Evolutionary conservation across 768 basidiomycete genomes (phyloP).

Genomic region (Plicaturopsis crispa): DNA sequence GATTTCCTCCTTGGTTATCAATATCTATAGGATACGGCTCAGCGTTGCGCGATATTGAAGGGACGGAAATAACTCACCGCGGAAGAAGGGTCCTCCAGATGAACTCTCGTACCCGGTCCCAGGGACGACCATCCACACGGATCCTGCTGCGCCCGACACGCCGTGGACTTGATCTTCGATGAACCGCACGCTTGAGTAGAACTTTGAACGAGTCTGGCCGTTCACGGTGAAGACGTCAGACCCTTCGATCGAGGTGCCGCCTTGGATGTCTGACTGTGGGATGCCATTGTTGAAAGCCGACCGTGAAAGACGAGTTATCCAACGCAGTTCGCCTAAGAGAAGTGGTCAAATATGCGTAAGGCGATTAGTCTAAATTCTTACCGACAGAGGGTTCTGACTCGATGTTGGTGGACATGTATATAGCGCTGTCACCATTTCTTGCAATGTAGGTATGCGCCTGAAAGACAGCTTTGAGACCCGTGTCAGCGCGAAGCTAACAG

Average conservation of each 20-base stretch:
- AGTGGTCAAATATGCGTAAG: too few species aligned
- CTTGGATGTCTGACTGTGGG: slow-evolving; percentile 18
- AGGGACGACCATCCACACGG: slow-evolving; percentile 24
- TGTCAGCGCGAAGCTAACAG: too few species aligned
- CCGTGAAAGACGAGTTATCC: slow-evolving; percentile 24
- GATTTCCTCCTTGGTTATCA: slow-evolving; percentile 26
- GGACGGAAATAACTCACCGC: too few species aligned
- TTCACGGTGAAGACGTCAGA: slow-evolving; percentile 24
- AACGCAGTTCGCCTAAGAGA: slow-evolving; percentile 31
- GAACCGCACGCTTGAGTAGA: slow-evolving; percentile 27
- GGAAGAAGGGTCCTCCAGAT: slow-evolving; percentile 25
- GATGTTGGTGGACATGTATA: too few species aligned
- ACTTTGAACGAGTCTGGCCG: slow-evolving; percentile 25
- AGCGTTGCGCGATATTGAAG: too few species aligned
- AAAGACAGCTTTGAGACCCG: too few species aligned
- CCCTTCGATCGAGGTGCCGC: slow-evolving; percentile 29
- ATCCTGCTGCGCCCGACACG: slow-evolving; percentile 23
- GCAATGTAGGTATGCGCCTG: too few species aligned
- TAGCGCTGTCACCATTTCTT: too few species aligned
- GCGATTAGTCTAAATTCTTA: too few species aligned
- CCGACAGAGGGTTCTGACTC: too few species aligned
- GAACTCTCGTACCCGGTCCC: slow-evolving; percentile 23
- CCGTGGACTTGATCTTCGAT: slow-evolving; percentile 27
- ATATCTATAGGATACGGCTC: too few species aligned
- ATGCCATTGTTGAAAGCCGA: slow-evolving; percentile 21